Evolutionary conservation across 768 basidiomycete species (phyloP).

Genomic region (Suillus paluster): DNA sequence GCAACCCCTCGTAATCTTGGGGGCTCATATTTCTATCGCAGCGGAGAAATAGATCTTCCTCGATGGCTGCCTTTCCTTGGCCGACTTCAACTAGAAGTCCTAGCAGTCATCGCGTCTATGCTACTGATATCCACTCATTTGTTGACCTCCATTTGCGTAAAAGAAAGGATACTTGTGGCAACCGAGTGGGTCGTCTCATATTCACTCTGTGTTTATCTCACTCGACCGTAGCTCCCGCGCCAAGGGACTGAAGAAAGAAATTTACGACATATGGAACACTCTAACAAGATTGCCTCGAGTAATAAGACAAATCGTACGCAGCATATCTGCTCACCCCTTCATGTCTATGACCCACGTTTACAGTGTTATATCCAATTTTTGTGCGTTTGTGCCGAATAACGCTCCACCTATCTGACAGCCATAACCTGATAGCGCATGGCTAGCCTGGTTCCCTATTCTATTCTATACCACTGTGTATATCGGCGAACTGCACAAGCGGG

Average conservation of each 20-base stretch:
- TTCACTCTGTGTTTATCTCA: neutral
- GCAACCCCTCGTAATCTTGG: neutral
- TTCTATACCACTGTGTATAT: conserved; percentile 90
- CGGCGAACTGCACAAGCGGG: conserved; percentile 79
- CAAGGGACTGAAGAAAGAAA: conserved; percentile 44
- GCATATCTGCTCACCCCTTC: conserved; percentile 9
- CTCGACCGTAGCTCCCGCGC: conserved; percentile 15
- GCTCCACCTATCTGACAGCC: conserved; percentile 3
- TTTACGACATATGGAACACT: conserved; percentile 74
- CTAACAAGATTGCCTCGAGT: conserved; percentile 68
- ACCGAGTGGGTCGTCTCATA: conserved; percentile 28
- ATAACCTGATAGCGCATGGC: conserved; percentile 60
- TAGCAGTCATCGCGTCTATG: conserved; percentile 74
- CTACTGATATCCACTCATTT: conserved; percentile 70
- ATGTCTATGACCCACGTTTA: conserved; percentile 12
- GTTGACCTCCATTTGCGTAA: conserved; percentile 61
- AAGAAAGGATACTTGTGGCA: conserved; percentile 73
- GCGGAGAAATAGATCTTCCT: conserved; percentile 82
- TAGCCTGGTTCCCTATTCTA: conserved; percentile 92
- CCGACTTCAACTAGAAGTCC: conserved; percentile 76
- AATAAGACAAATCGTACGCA: conserved; percentile 81
- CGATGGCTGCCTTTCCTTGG: conserved; percentile 75
- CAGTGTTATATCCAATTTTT: conserved; percentile 85
- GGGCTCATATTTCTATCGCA: conserved; percentile 28
- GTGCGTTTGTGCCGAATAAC: conserved; percentile 44